Evolutionary conservation across 306 rosid genomes (phyloP).

Genomic region (Trifolium dubium): DNA sequence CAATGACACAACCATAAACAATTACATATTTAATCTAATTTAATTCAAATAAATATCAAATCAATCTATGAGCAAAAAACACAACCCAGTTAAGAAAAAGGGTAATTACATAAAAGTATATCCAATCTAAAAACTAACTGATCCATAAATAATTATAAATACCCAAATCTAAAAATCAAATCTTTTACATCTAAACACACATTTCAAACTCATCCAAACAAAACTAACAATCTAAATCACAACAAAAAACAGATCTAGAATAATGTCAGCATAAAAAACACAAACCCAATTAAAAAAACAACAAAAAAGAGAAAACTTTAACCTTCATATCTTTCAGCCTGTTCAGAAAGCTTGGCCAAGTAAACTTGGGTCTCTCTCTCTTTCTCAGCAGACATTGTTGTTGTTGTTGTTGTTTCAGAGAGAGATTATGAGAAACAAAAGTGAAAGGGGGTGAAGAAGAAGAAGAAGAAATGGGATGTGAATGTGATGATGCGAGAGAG

Average conservation of each 20-base stretch:
- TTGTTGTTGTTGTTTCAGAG: slow-evolving; percentile 46
- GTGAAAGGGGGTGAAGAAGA: neutral
- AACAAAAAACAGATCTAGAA: slow-evolving; percentile 37
- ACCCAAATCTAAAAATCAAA: slow-evolving; percentile 33
- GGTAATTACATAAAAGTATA: neutral
- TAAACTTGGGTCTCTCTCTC: slow-evolving; percentile 96
- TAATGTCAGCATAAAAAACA: slow-evolving; percentile 6
- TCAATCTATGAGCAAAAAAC: slow-evolving; percentile 10
- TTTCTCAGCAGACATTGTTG: slow-evolving; percentile 74
- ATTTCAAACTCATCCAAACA: slow-evolving; percentile 29
- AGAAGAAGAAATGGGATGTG: neutral
- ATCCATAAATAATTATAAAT: slow-evolving; percentile 18
- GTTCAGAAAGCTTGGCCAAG: slow-evolving; percentile 94
- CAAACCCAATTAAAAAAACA: neutral
- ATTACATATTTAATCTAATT: neutral
- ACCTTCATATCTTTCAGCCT: slow-evolving; percentile 97
- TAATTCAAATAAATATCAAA: neutral
- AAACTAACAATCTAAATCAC: neutral
- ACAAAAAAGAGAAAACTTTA: neutral
- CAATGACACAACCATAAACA: neutral
- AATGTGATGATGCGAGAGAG: slow-evolving; percentile 42
- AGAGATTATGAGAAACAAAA: slow-evolving; percentile 44
- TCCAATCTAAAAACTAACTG: neutral
- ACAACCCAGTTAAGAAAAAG: neutral
- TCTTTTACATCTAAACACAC: slow-evolving; percentile 5